phyloP scores from a whole-genome alignment of 106 monocot species.

The Dendrobium officinale region DNA sequence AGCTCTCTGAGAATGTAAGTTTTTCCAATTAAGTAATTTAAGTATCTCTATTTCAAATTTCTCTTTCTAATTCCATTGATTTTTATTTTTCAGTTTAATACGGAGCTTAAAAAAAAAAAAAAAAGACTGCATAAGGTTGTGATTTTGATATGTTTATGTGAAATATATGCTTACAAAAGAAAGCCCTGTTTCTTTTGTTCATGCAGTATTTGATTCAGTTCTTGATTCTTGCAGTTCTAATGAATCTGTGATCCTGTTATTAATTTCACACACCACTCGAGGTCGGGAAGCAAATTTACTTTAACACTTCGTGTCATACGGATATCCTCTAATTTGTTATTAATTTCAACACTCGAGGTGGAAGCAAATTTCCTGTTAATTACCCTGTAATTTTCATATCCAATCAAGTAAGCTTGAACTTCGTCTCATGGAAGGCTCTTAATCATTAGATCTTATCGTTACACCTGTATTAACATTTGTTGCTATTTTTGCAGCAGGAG shows the following conservation, averaged over 20 bases:
- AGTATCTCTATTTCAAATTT: background rate
- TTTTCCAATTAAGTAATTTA: background rate
- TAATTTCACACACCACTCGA: conserved; percentile 38
- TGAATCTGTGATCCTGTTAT: conserved; percentile 19
- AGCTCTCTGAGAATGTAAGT: conserved; percentile 53
- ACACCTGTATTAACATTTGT: background rate
- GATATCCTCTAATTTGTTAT: too few relatives aligned
- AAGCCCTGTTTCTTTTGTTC: background rate
- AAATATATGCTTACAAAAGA: background rate
- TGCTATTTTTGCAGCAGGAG: conserved; percentile 29
- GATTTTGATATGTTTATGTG: conserved; percentile 2
- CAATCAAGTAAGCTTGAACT: conserved; percentile 27
- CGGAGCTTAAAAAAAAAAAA: conserved; percentile 39
- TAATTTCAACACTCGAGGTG: conserved; percentile 48
- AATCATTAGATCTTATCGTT: background rate
- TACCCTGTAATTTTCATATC: conserved; percentile 43
- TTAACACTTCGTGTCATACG: too few relatives aligned
- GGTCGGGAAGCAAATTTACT: conserved; percentile 68
- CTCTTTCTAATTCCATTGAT: conserved; percentile 8
- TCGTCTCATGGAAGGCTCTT: background rate
- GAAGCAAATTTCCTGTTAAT: conserved; percentile 54
- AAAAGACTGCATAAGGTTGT: conserved; percentile 47
- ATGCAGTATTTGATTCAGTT: background rate
- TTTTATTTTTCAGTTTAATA: conserved; percentile 46
- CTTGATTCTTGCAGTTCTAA: conserved; percentile 38